phyloP scores from a whole-genome alignment of 2,329 filamentous ascomycete genomes.

The Penicillium sp. region DNA sequence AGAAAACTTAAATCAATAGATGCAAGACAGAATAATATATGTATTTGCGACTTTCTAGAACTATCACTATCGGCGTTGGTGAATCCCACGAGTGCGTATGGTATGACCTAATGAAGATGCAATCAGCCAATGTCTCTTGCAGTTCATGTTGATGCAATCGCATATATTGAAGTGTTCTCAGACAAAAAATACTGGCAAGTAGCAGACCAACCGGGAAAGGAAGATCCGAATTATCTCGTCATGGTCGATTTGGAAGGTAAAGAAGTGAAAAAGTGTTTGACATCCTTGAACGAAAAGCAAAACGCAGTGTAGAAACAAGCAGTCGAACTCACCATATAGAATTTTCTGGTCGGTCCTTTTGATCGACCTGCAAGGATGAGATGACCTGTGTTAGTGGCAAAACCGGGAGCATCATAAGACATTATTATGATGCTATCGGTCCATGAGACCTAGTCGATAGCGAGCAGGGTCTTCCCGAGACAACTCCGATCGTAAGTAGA shows the following conservation, averaged over 20 bases:
- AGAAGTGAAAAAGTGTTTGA: constrained; percentile 61
- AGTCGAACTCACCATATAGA: constrained; percentile 25
- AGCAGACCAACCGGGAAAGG: constrained; percentile 65
- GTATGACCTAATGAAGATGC: background rate
- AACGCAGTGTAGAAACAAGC: constrained; percentile 7
- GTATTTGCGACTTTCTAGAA: background rate
- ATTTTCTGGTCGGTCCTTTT: background rate
- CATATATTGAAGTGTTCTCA: constrained; percentile 45
- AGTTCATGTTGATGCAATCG: constrained; percentile 4
- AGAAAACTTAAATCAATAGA: background rate
- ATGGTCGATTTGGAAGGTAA: constrained; percentile 67
- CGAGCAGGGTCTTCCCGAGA: background rate
- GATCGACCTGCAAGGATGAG: background rate
- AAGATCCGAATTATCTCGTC: constrained; percentile 63
- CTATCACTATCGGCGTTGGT: background rate
- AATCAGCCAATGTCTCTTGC: constrained; percentile 12
- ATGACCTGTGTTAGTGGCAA: constrained; percentile 21
- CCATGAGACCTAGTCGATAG: background rate
- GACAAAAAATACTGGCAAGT: constrained; percentile 72
- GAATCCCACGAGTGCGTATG: background rate
- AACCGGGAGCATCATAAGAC: constrained; percentile 7
- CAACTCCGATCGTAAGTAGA: background rate
- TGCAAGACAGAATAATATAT: background rate
- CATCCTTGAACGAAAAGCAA: constrained; percentile 53
- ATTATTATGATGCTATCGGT: constrained; percentile 3